A percentile compares a stretch with the other conserved stretches of the same genome.
Evolutionary conservation across 2,329 filamentous ascomycete species (phyloP).

Genomic region (Colletotrichum tamarilloi): DNA sequence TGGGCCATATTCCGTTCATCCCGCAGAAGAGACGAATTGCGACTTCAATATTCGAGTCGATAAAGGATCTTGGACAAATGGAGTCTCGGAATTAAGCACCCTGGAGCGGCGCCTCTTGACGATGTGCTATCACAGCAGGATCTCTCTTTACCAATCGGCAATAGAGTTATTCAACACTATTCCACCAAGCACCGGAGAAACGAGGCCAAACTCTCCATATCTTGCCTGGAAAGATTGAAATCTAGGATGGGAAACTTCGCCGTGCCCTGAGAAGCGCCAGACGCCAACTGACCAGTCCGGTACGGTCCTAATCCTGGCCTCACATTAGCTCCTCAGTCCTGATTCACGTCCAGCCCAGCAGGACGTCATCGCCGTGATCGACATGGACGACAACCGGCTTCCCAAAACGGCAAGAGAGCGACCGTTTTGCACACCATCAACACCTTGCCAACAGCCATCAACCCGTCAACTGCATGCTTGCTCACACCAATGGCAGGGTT

Average conservation of each 20-base stretch:
- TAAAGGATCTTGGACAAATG: not conserved
- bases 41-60: slow-evolving; percentile 1
- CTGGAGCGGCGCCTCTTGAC: not conserved
- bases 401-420: slow-evolving; percentile 32
- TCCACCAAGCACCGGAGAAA: not conserved
- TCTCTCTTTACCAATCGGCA: not conserved
- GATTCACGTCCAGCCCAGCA: not conserved
- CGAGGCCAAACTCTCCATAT: not conserved
- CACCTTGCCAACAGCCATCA: slow-evolving; percentile 2
- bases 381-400: slow-evolving; percentile 29
- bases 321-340: slow-evolving; percentile 1
- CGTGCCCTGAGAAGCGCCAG: not conserved
- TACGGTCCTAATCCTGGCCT: not conserved
- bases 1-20: not conserved
- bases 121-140: too few relatives aligned
- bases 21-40: not conserved
- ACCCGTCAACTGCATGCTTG: not conserved
- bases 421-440: slow-evolving; percentile 1
- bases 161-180: not conserved
- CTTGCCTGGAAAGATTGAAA: not conserved
- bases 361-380: slow-evolving; percentile 33
- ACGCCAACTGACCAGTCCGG: not conserved
- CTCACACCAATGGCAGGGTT: not conserved
- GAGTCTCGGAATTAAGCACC: not conserved
- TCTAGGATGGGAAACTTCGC: not conserved